Percentiles rank a stretch among this genome's conserved stretches.
Evolutionary conservation across 2,329 filamentous ascomycete genomes (phyloP).

Genomic region (Pestalotiopsis sp.): DNA sequence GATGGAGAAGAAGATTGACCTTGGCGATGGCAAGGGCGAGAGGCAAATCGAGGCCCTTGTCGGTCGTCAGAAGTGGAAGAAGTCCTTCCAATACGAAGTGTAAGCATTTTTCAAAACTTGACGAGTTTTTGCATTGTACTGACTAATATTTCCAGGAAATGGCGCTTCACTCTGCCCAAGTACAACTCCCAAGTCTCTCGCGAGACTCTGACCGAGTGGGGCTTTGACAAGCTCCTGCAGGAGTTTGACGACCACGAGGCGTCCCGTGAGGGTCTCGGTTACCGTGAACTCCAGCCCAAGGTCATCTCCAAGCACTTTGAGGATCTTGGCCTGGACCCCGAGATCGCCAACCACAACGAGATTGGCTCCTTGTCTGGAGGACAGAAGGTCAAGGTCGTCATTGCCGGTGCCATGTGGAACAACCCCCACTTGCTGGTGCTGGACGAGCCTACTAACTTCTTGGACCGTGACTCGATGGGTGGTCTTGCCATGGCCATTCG

Average conservation of each 20-base stretch:
- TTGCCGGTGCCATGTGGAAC: conserved; percentile 97
- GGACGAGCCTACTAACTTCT: conserved; percentile 98
- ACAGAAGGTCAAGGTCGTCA: conserved; percentile 98
- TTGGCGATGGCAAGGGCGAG: conserved; percentile 78
- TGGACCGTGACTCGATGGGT: conserved; percentile 96
- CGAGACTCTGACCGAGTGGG: conserved; percentile 83
- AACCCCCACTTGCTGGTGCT: conserved; percentile 97
- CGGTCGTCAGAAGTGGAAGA: conserved; percentile 98
- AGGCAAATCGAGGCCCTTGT: conserved; percentile 86
- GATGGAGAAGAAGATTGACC: conserved; percentile 87
- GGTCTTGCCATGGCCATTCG: conserved; percentile 97
- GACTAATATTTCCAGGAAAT: conserved; percentile 67
- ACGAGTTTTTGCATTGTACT: neutral
- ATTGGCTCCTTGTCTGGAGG: conserved; percentile 95
- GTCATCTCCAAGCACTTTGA: conserved; percentile 98
- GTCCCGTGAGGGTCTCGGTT: conserved; percentile 96
- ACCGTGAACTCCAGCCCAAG: conserved; percentile 88
- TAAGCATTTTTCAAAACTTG: conserved; percentile 42
- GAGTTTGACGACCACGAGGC: conserved; percentile 99
- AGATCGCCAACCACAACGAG: conserved; percentile 98
- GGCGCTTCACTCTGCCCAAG: conserved; percentile 86
- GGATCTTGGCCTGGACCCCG: conserved; percentile 91
- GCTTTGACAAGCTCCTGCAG: conserved; percentile 92
- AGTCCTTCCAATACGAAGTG: conserved; percentile 98
- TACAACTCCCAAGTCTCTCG: conserved; percentile 91